These are phyloP conservation scores for Saturnispora besseyi DNA, from an alignment of 805 yeast genomes.

Conservation along the genomic window DNA sequence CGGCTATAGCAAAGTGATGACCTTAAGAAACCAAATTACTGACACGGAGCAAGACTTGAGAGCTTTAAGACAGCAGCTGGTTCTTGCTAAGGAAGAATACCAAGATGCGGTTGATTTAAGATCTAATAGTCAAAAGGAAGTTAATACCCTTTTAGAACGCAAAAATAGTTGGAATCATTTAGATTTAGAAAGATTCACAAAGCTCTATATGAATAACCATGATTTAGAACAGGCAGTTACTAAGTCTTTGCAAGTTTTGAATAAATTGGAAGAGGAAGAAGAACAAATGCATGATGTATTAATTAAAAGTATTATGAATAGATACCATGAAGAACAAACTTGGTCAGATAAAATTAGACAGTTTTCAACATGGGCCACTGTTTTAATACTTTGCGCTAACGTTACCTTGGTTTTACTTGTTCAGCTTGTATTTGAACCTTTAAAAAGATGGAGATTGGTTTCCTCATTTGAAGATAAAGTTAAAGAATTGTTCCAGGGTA, in stretches of 20 bases:
- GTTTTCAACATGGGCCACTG: constrained; percentile 95
- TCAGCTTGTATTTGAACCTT: constrained; percentile 86
- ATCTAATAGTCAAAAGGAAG: constrained; percentile 66
- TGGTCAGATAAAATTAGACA: constrained; percentile 96
- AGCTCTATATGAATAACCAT: constrained; percentile 74
- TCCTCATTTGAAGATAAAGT: constrained; percentile 79
- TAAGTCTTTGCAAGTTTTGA: constrained; percentile 39
- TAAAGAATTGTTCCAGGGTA: constrained; percentile 38
- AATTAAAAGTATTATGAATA: constrained; percentile 67
- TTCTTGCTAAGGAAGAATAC: constrained; percentile 41
- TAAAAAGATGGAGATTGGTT: constrained; percentile 79
- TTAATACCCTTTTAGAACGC: constrained; percentile 79
- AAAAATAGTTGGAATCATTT: constrained; percentile 71
- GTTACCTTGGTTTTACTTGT: constrained; percentile 68
- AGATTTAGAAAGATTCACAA: constrained; percentile 81
- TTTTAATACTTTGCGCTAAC: constrained; percentile 81
- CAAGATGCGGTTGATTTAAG: constrained; percentile 54
- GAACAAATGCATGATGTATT: constrained; percentile 63
- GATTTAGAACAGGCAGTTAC: constrained; percentile 53
- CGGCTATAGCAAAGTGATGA: constrained; percentile 78
- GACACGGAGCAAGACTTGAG: constrained; percentile 43
- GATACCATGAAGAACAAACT: constrained; percentile 94
- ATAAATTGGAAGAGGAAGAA: constrained; percentile 47
- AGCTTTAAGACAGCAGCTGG: constrained; percentile 40
- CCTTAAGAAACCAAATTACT: constrained; percentile 54